A percentile compares a stretch with the other conserved stretches of the same genome.
Evolutionary conservation across 371 early-diverging fungal species (phyloP).

Genomic region (Lichtheimia ramosa): DNA sequence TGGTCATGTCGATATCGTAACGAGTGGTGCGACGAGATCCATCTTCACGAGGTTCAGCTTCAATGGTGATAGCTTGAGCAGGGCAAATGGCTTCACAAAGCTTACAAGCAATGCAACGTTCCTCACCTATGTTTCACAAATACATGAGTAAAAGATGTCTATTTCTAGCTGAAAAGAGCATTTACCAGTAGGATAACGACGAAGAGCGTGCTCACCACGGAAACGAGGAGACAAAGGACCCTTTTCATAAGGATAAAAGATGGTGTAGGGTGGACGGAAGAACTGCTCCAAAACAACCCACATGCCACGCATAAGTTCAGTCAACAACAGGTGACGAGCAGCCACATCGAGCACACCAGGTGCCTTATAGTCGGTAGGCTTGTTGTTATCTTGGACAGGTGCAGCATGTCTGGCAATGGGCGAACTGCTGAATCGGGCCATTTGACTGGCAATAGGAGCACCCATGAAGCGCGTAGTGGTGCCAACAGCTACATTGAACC

Average conservation of each 20-base stretch:
- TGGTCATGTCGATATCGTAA: slow-evolving; percentile 99
- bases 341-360: slow-evolving; percentile 70
- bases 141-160: background rate
- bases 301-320: slow-evolving; percentile 91
- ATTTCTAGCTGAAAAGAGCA: no score
- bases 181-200: slow-evolving; percentile 93
- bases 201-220: slow-evolving; percentile 96
- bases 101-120: slow-evolving; percentile 98
- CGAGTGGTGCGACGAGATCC: slow-evolving; percentile 95
- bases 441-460: slow-evolving; percentile 15
- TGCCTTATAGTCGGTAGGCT: slow-evolving; percentile 22
- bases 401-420: slow-evolving; percentile 34
- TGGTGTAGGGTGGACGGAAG: slow-evolving; percentile 95
- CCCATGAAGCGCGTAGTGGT: slow-evolving; percentile 14
- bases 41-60: slow-evolving; percentile 96
- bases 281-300: slow-evolving; percentile 91
- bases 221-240: slow-evolving; percentile 92
- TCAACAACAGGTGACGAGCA: slow-evolving; percentile 82
- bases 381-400: slow-evolving; percentile 32
- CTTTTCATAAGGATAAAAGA: slow-evolving; percentile 96
- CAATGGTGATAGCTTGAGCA: slow-evolving; percentile 98
- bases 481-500: slow-evolving; percentile 1
- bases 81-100: slow-evolving; percentile 98
- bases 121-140: slow-evolving; percentile 71
- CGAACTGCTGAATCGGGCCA: slow-evolving; percentile 42